A percentile compares a stretch with the other conserved stretches of the same genome.
Conservation (phyloP, 495 filamentous ascomycete genomes). For the Xylaria acuta region DNA sequence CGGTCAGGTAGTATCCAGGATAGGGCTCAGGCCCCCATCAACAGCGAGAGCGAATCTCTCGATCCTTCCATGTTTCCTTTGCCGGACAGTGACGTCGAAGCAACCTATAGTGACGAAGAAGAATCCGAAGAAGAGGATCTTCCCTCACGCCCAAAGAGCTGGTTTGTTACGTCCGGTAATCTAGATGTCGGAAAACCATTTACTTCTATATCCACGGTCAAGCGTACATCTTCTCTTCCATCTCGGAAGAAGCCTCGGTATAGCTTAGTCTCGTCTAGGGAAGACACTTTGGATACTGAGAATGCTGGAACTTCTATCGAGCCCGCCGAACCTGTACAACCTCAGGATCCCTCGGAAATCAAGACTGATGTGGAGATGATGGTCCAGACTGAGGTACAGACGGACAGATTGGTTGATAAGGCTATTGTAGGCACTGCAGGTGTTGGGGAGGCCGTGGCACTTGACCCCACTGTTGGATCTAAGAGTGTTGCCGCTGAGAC, state of each 20-base stretch:
- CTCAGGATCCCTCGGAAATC: neutral
- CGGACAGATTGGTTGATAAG: slow-evolving; percentile 29
- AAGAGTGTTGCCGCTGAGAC: slow-evolving; percentile 5
- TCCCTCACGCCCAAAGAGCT: slow-evolving; percentile 59
- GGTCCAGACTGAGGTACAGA: neutral
- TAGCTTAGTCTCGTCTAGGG: slow-evolving; percentile 50
- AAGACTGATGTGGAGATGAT: neutral
- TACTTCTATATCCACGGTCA: slow-evolving; percentile 14
- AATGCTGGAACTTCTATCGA: slow-evolving; percentile 10
- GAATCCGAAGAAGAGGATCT: slow-evolving; percentile 57
- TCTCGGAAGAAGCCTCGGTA: slow-evolving; percentile 62
- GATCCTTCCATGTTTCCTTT: slow-evolving; percentile 66
- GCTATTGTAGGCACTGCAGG: slow-evolving; percentile 29
- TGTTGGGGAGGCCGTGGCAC: slow-evolving; percentile 26
- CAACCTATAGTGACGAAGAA: slow-evolving; percentile 63
- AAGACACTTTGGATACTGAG: slow-evolving; percentile 19
- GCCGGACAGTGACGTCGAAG: slow-evolving; percentile 70
- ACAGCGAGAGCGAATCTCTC: slow-evolving; percentile 45
- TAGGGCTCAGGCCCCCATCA: slow-evolving; percentile 36
- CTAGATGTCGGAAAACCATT: slow-evolving; percentile 3
- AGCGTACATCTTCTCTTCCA: slow-evolving; percentile 34
- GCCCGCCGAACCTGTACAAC: neutral
- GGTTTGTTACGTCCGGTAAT: slow-evolving; percentile 33
- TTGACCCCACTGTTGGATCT: slow-evolving; percentile 26
- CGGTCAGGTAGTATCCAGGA: slow-evolving; percentile 25